Evolutionary conservation across 768 basidiomycete species (phyloP).

Genomic region (Serendipita vermifera): DNA sequence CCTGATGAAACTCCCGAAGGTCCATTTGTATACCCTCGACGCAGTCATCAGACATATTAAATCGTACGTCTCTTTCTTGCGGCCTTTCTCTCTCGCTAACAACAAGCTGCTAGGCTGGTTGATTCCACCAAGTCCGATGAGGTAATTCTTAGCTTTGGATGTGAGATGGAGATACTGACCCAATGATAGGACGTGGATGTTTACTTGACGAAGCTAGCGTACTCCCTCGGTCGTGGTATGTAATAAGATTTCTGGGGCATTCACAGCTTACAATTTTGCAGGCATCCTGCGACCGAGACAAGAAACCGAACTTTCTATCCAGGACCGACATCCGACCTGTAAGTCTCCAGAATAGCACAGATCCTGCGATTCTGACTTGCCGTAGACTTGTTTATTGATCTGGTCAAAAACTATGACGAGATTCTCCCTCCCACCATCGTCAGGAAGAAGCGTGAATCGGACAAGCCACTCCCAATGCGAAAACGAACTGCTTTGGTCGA

Average conservation of each 20-base stretch:
- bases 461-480: conserved; percentile 66
- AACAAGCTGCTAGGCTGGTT: conserved; percentile 42
- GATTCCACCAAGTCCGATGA: conserved; percentile 36
- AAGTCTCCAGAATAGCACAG: conserved; percentile 20
- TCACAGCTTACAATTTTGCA: conserved; percentile 22
- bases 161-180: neutral
- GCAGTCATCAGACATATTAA: conserved; percentile 63
- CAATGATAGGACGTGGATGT: conserved; percentile 47
- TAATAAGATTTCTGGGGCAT: no score
- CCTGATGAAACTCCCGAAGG: conserved; percentile 57
- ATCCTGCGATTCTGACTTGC: neutral
- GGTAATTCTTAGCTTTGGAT: neutral
- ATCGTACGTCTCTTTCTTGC: conserved; percentile 32
- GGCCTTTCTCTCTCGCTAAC: conserved; percentile 8
- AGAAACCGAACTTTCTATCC: conserved; percentile 76
- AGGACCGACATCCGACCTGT: conserved; percentile 80
- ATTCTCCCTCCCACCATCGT: conserved; percentile 72
- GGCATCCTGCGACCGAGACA: conserved; percentile 69
- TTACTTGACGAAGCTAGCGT: conserved; percentile 74
- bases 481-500: conserved; percentile 83
- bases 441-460: conserved; percentile 77
- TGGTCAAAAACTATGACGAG: conserved; percentile 58
- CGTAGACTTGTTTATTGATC: conserved; percentile 70
- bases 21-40: conserved; percentile 73
- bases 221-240: conserved; percentile 79